Evolutionary conservation across 1,284 basidiomycete genomes (phyloP).

Genomic region (Sanguinoderma infundibulare): DNA sequence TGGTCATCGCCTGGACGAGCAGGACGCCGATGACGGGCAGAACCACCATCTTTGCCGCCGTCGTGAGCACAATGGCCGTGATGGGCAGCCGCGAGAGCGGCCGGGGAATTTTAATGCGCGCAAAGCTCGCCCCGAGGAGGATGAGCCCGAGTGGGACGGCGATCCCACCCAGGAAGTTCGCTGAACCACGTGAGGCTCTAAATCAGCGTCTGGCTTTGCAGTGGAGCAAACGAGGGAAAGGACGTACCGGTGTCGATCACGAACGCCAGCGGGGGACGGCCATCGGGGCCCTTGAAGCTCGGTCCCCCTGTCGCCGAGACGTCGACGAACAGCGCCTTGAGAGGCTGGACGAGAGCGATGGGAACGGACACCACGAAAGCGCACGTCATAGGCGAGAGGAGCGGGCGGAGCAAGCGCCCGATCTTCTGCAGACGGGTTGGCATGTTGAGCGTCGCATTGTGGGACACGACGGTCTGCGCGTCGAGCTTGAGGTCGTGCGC

Average conservation of each 20-base stretch:
- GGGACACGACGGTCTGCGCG: constrained; percentile 11
- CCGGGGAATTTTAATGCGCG: constrained; percentile 47
- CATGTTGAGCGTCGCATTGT: constrained; percentile 14
- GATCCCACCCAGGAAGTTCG: constrained; percentile 51
- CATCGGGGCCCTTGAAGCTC: constrained; percentile 54
- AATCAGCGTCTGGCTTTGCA: neutral
- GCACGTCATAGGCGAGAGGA: constrained; percentile 49
- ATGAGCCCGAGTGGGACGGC: constrained; percentile 57
- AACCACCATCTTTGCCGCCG: constrained; percentile 52
- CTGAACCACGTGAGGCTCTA: constrained; percentile 23
- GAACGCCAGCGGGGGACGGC: constrained; percentile 53
- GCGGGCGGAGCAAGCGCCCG: constrained; percentile 25
- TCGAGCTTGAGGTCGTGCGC: constrained; percentile 12
- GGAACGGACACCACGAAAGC: constrained; percentile 50
- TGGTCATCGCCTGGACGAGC: constrained; percentile 45
- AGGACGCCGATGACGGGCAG: constrained; percentile 56
- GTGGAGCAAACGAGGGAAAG: neutral
- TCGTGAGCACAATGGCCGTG: constrained; percentile 50
- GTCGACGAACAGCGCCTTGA: constrained; percentile 57
- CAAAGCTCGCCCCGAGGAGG: constrained; percentile 59
- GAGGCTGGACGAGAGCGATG: constrained; percentile 49
- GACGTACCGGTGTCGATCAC: constrained; percentile 47
- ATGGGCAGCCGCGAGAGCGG: constrained; percentile 49
- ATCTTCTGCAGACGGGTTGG: constrained; percentile 21
- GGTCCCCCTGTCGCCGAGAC: constrained; percentile 43